Evolutionary conservation across 1,139 yeast species (phyloP), one percentile per base, ranked within the genome.

Genomic region (Pichia sp.): DNA sequence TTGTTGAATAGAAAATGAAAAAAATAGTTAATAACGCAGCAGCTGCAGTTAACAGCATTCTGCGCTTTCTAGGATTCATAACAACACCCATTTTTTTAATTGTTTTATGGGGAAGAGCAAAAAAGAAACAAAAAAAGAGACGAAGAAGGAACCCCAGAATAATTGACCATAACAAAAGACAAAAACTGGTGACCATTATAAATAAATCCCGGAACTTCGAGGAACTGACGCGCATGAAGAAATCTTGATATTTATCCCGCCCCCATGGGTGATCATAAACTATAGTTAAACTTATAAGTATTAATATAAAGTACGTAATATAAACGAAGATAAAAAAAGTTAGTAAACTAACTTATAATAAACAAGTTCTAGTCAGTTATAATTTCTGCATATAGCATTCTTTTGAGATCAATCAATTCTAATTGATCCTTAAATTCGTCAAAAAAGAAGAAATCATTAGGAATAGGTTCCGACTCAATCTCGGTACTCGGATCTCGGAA

Each of bases 401-500:
- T 68, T 68, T 89, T 88, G 58, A 90, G 71, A 56, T 88, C 92
- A 41, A 76, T 78, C 48, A 84, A 71, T 32, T 79, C 74, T 55
- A 90, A 71, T 47, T 82, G 82, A 47, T 85, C 88, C 64, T 85
- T 85, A 45, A 58, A 59, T 22, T 56, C 56, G 63, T 92, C 97
- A 60, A 88, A 90, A 54, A 82, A 85, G 67, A 92, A 90, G 62
- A 89, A 87, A 50, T 80, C 81, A 32, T 77, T 78, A 1, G 92
- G 85, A 38, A 90, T 80, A 5, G 86, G 84, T 16, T 73, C 71
- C 2, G 92, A 87, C 3, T 69, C 70, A 0, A 96, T 96, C 62
- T 90, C 97, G 56, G 89, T 96, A 44, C 72, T 74, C 0, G 87
- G 82, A 57, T 85, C 95, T 64, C 90, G 95, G 65, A 89, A 92